Percentiles rank a stretch among this genome's conserved stretches.
These are phyloP conservation scores for Davidsoniella australis DNA, from an alignment of 2,329 filamentous ascomycete species.

Conservation along the genomic window DNA sequence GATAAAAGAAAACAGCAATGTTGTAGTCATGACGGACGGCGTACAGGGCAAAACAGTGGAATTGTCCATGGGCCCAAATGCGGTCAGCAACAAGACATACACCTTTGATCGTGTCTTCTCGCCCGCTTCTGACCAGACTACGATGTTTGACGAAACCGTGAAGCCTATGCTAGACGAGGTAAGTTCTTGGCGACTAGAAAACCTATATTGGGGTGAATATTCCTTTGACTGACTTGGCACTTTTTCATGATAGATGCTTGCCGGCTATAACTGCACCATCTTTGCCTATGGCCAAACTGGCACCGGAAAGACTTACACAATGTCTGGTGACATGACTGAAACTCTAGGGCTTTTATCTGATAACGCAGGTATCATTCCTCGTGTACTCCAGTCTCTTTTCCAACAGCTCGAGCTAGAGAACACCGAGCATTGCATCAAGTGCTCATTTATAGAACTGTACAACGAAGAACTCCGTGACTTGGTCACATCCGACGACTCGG, in stretches of 20 bases:
- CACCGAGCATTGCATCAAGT: conserved; percentile 79
- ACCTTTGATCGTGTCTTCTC: conserved; percentile 96
- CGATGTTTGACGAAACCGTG: conserved; percentile 92
- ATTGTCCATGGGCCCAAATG: conserved; percentile 80
- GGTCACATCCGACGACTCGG: conserved; percentile 61
- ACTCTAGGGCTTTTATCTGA: conserved; percentile 74
- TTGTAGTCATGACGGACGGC: conserved; percentile 78
- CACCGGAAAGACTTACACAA: conserved; percentile 97
- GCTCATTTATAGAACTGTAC: conserved; percentile 96
- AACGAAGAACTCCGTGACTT: conserved; percentile 93
- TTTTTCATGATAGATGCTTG: conserved; percentile 49
- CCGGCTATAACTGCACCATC: conserved; percentile 94
- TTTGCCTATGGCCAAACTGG: conserved; percentile 98
- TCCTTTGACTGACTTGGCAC: background rate
- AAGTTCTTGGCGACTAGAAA: conserved; percentile 16
- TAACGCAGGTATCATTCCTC: conserved; percentile 84
- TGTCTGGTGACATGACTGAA: conserved; percentile 94
- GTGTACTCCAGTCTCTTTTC: conserved; percentile 76
- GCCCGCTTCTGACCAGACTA: conserved; percentile 78
- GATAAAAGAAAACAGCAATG: conserved; percentile 82
- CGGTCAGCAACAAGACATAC: conserved; percentile 90
- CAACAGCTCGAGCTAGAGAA: conserved; percentile 63
- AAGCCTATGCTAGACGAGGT: conserved; percentile 87
- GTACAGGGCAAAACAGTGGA: conserved; percentile 71
- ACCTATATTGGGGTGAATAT: background rate